A percentile compares a stretch with the other conserved stretches of the same genome.
Evolutionary conservation across 108 stramenopile species (phyloP).

Genomic region (Thalassiosira profunda): DNA sequence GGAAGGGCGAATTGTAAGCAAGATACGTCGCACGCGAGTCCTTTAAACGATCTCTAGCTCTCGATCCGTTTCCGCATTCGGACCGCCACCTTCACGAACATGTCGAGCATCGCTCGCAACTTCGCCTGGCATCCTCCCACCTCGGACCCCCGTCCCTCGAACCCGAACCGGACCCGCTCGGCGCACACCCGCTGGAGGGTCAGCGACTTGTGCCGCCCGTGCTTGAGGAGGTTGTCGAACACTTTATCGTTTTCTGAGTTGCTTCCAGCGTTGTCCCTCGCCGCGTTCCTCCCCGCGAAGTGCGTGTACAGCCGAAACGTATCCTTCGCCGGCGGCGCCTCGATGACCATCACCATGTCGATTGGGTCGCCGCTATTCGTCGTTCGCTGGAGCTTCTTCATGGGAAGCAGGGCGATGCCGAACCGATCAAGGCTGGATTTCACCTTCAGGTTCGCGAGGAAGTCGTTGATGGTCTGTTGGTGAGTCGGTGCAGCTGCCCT

Average conservation of each 20-base stretch:
- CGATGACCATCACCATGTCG: constrained; percentile 5
- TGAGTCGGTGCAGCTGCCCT: too few relatives aligned
- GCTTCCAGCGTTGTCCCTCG: too few relatives aligned
- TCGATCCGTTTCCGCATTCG: too few relatives aligned
- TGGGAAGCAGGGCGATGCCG: constrained; percentile 13
- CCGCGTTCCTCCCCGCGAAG: neutral
- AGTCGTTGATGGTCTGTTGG: constrained; percentile 3
- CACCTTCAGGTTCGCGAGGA: constrained; percentile 4
- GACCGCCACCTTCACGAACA: too few relatives aligned
- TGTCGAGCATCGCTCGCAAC: too few relatives aligned
- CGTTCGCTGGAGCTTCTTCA: constrained; percentile 4
- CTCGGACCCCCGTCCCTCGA: too few relatives aligned
- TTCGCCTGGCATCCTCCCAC: too few relatives aligned
- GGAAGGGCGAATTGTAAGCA: constrained; percentile 15
- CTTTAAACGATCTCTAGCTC: too few relatives aligned
- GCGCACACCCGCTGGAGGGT: neutral
- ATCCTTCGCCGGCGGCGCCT: constrained; percentile 4
- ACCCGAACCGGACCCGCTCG: neutral
- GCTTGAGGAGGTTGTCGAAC: neutral
- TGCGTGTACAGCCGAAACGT: constrained; percentile 16
- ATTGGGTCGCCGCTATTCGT: too few relatives aligned
- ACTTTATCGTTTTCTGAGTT: neutral
- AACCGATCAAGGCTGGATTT: neutral
- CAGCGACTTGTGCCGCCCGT: constrained; percentile 16
- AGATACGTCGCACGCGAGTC: too few relatives aligned